A percentile compares a stretch with the other conserved stretches of the same genome.
Evolutionary conservation across 2,329 filamentous ascomycete species (phyloP).

Genomic region (Trichophyton benhamiae): DNA sequence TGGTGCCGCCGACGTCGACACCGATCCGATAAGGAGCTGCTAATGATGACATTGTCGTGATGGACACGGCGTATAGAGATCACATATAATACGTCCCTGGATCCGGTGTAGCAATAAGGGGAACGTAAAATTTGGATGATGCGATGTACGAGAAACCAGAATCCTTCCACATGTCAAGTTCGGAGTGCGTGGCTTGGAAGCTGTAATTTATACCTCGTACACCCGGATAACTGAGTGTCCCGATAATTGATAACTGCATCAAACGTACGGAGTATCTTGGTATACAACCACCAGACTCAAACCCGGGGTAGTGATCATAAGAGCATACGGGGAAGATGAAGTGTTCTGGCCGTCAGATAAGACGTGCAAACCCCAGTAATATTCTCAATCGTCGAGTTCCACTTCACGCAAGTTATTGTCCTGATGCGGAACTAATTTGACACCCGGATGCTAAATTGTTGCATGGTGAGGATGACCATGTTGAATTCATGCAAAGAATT

Average conservation of each 20-base stretch:
- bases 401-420: neutral
- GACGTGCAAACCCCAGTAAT: neutral
- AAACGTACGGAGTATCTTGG: neutral
- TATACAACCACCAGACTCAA: neutral
- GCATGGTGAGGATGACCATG: neutral
- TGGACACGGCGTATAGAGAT: neutral
- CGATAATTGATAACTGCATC: neutral
- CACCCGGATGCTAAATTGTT: neutral
- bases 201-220: neutral
- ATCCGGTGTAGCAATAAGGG: neutral
- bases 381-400: neutral
- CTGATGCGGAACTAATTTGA: neutral
- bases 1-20: slow-evolving; percentile 31
- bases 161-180: neutral
- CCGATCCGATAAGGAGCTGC: slow-evolving; percentile 18
- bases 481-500: neutral
- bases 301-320: too few species aligned
- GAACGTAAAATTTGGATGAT: neutral
- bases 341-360: neutral
- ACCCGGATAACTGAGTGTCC: neutral
- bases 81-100: neutral
- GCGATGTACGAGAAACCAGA: neutral
- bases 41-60: neutral
- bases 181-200: neutral
- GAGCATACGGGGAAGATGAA: neutral